These are phyloP conservation scores for Trichoderma atroviride DNA, from an alignment of 2,329 filamentous ascomycete genomes.

Conservation along the genomic window DNA sequence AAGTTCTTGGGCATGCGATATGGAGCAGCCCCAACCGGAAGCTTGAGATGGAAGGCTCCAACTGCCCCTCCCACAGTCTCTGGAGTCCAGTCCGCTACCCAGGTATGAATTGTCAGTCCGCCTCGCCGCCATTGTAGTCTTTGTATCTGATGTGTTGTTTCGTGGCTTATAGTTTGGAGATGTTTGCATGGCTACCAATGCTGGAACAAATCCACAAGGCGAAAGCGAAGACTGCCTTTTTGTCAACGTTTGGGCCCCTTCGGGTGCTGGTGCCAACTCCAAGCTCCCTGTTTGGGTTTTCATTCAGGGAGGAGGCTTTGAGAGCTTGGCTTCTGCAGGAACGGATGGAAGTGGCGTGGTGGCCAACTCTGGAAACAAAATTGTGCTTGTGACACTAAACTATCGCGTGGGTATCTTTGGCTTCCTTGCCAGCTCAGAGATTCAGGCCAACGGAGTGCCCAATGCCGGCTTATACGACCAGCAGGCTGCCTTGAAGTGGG, in stretches of 20 bases:
- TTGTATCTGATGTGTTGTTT: neutral
- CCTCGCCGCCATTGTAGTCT: neutral
- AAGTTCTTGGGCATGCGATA: slow-evolving; percentile 40
- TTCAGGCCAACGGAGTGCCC: slow-evolving; percentile 24
- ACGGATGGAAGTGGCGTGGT: slow-evolving; percentile 46
- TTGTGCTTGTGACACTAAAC: slow-evolving; percentile 52
- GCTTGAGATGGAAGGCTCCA: slow-evolving; percentile 17
- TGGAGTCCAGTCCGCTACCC: slow-evolving; percentile 18
- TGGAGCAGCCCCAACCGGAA: slow-evolving; percentile 28
- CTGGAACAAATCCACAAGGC: slow-evolving; percentile 28
- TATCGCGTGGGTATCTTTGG: slow-evolving; percentile 49
- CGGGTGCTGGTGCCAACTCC: slow-evolving; percentile 29
- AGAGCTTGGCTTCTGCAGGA: slow-evolving; percentile 39
- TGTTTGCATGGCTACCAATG: slow-evolving; percentile 9
- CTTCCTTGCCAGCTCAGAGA: slow-evolving; percentile 36
- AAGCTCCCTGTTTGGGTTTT: slow-evolving; percentile 48
- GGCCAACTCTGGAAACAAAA: slow-evolving; percentile 41
- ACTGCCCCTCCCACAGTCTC: slow-evolving; percentile 17
- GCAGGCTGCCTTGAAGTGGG: slow-evolving; percentile 31
- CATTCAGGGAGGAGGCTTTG: slow-evolving; percentile 48
- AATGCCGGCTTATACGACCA: slow-evolving; percentile 49
- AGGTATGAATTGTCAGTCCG: neutral
- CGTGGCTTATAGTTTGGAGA: neutral
- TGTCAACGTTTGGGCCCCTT: slow-evolving; percentile 39
- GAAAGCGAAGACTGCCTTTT: slow-evolving; percentile 41